phyloP scores from a whole-genome alignment of 2,329 filamentous ascomycete species.

The Trichoderma endophyticum region DNA sequence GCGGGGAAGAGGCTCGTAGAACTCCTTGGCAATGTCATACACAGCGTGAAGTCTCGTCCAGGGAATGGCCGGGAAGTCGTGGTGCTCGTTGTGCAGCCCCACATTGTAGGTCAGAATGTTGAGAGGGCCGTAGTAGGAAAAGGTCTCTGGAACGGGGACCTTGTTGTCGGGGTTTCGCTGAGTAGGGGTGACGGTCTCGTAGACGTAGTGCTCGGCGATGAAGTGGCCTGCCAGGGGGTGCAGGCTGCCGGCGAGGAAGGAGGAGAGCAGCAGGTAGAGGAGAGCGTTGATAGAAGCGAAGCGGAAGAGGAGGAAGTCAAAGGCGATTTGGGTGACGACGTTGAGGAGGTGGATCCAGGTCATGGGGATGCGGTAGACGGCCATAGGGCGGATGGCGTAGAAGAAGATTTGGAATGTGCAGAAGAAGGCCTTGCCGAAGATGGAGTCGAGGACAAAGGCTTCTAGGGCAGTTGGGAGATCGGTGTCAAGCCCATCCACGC shows the following conservation, averaged over 20 bases:
- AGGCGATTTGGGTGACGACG: slow-evolving; percentile 69
- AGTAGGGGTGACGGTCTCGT: slow-evolving; percentile 57
- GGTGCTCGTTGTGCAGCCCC: slow-evolving; percentile 96
- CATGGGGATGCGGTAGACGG: slow-evolving; percentile 84
- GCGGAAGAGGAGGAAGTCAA: slow-evolving; percentile 69
- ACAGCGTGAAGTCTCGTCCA: slow-evolving; percentile 84
- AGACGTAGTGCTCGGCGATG: slow-evolving; percentile 95
- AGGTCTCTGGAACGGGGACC: slow-evolving; percentile 82
- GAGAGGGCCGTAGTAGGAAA: slow-evolving; percentile 90
- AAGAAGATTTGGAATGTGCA: slow-evolving; percentile 99
- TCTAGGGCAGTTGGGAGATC: slow-evolving; percentile 91
- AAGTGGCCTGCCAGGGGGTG: slow-evolving; percentile 97
- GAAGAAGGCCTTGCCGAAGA: slow-evolving; percentile 97
- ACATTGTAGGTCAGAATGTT: slow-evolving; percentile 97
- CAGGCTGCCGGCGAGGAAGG: slow-evolving; percentile 88
- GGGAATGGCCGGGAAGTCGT: slow-evolving; percentile 95
- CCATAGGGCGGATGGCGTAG: slow-evolving; percentile 94
- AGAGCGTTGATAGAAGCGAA: slow-evolving; percentile 62
- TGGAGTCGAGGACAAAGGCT: slow-evolving; percentile 88
- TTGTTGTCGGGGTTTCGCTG: slow-evolving; percentile 57
- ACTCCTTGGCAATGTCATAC: slow-evolving; percentile 79
- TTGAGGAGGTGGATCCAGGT: slow-evolving; percentile 84
- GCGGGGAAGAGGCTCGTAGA: slow-evolving; percentile 81
- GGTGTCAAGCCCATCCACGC: slow-evolving; percentile 92
- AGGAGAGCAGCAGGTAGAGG: slow-evolving; percentile 81